Evolutionary conservation across 805 yeast species (phyloP).

Genomic region (Candida lessepsii): DNA sequence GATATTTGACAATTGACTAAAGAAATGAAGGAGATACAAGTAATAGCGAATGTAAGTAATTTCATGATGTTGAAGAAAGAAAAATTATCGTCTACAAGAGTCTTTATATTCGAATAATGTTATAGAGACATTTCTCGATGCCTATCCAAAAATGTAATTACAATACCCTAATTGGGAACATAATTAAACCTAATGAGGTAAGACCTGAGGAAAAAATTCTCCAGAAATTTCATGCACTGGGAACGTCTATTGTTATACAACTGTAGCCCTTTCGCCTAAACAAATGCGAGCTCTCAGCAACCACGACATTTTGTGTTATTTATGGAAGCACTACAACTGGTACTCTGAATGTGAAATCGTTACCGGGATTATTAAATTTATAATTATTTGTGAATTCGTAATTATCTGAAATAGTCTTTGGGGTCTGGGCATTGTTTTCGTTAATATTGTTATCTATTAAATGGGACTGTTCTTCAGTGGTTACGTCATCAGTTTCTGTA

Average conservation of each 20-base stretch:
- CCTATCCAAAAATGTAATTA: constrained; percentile 1
- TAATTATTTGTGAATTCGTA: constrained; percentile 16
- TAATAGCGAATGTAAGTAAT: constrained; percentile 16
- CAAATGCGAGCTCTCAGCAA: not conserved
- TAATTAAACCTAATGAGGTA: constrained; percentile 1
- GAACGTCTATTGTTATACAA: not conserved
- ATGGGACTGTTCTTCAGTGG: too few species aligned
- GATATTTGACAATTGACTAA: constrained; percentile 10
- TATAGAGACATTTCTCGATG: not conserved
- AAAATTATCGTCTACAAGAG: not conserved
- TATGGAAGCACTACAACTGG: constrained; percentile 21
- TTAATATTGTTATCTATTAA: too few species aligned
- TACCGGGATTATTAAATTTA: constrained; percentile 25
- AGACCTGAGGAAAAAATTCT: not conserved
- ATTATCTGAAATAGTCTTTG: not conserved
- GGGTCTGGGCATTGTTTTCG: too few species aligned
- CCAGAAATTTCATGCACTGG: constrained; percentile 1
- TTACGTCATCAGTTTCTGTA: not conserved
- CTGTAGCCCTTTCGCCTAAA: not conserved
- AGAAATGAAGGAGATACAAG: constrained; percentile 14
- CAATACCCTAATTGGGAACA: constrained; percentile 3
- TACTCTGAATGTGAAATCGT: constrained; percentile 28
- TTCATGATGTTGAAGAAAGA: constrained; percentile 13
- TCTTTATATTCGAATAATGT: not conserved
- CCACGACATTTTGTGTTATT: not conserved